phyloP scores from a whole-genome alignment of 495 filamentous ascomycete genomes.

The Cercophora samala region DNA sequence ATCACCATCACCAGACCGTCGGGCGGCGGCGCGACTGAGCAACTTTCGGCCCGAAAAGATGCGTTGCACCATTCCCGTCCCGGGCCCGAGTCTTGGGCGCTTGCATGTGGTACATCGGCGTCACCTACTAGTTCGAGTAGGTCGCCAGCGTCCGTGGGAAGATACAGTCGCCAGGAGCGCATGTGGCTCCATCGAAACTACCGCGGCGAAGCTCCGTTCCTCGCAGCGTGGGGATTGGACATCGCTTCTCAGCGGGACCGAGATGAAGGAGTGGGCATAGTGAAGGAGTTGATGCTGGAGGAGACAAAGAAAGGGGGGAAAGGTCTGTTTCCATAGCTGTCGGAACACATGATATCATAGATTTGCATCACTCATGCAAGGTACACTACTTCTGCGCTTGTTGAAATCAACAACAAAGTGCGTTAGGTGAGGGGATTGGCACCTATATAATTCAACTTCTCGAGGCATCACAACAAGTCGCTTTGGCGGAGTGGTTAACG shows the following conservation, averaged over 20 bases:
- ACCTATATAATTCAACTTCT: no score
- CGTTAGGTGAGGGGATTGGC: no score
- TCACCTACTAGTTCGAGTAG: no score
- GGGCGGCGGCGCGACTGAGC: no score
- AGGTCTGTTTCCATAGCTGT: not conserved
- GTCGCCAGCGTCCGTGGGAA: not conserved
- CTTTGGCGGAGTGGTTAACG: constrained; percentile 30
- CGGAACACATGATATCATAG: no score
- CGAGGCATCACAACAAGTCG: no score
- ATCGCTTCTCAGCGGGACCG: constrained; percentile 31
- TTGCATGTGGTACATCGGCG: no score
- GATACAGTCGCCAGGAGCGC: constrained; percentile 29
- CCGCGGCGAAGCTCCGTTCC: constrained; percentile 39
- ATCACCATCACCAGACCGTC: not conserved
- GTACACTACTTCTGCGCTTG: no score
- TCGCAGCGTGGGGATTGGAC: constrained; percentile 43
- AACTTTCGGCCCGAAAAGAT: not conserved
- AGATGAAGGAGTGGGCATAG: constrained; percentile 34
- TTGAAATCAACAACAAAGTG: no score
- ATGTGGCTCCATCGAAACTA: constrained; percentile 46
- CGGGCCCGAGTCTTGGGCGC: no score
- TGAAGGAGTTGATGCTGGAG: constrained; percentile 37
- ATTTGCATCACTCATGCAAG: no score
- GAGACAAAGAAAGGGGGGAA: not conserved
- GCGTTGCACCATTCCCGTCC: not conserved